A percentile compares a stretch with the other conserved stretches of the same genome.
Conservation (phyloP, 2,329 filamentous ascomycete species). For the Fonsecaea multimorphosa region DNA sequence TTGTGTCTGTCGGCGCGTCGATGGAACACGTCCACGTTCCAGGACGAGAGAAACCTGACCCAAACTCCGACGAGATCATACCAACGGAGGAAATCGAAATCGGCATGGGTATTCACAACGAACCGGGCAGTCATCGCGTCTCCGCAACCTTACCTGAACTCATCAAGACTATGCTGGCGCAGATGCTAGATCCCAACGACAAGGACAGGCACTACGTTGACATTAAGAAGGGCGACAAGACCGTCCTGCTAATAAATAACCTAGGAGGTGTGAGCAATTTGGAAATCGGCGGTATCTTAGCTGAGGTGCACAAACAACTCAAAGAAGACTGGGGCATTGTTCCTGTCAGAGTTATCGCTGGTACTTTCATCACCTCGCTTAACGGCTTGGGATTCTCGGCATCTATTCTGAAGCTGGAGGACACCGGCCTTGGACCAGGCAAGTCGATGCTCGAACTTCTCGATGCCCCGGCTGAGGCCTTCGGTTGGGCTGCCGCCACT, state of each 20-base stretch:
- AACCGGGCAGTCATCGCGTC: conserved; percentile 59
- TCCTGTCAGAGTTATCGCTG: conserved; percentile 66
- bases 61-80: conserved; percentile 57
- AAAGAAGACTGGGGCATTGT: conserved; percentile 64
- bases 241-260: conserved; percentile 72
- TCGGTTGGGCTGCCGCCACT: conserved; percentile 70
- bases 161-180: conserved; percentile 67
- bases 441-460: conserved; percentile 68
- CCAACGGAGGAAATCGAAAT: conserved; percentile 66
- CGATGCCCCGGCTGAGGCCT: conserved; percentile 70
- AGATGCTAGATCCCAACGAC: conserved; percentile 67
- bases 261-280: conserved; percentile 71
- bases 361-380: conserved; percentile 74
- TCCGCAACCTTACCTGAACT: conserved; percentile 58
- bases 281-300: conserved; percentile 70
- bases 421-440: conserved; percentile 62
- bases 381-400: conserved; percentile 75
- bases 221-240: conserved; percentile 63
- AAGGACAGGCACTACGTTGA: conserved; percentile 68
- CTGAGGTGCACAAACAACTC: conserved; percentile 69
- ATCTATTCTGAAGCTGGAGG: conserved; percentile 66
- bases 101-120: conserved; percentile 68
- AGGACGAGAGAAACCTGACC: conserved; percentile 63
- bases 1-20: conserved; percentile 84
- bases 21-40: conserved; percentile 93